Evolutionary conservation across 441 rosid genomes (phyloP), one percentile per base, ranked within the genome.

Genomic region (Pelargonium australe): DNA sequence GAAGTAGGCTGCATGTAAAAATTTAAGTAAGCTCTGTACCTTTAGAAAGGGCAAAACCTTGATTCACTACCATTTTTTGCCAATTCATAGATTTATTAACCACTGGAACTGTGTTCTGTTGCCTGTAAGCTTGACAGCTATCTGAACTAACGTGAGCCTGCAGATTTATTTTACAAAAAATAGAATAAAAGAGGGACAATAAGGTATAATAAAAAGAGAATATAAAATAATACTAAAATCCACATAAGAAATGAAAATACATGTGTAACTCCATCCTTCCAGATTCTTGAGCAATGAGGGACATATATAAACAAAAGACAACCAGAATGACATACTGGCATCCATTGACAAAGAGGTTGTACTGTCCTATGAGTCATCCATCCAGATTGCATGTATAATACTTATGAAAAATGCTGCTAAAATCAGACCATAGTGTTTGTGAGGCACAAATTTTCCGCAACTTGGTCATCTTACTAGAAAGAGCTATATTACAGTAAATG

Each of bases 81-180:
- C 84, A 81, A 67, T 82, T 79, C 10, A 79, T 68, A 23, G 76
- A 60, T 75, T 84, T 84, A 41, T 80, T 84, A 23, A 80, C 73
- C 64, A 81, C 25, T 1, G 81, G 81, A 31, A 76, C 71, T 25
- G 74, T 75, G 65, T 74, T 65, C 45, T 71, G 76, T 9, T 43
- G 19, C 65, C 75, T 82, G 68, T 65, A 68, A 28, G 84, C 76
- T 53, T 77, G 70, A n/a, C 41, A 72, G 70, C 63, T 9, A 14
- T 28, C 34, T 61, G 68, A 62, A 49, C 63, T 34, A 4, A 57
- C 20, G 5, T 53, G 64, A 23, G 68, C 78, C 90, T 85, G 81
- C 44, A 43, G 57, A 31, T 53, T 68, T n/a, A 64, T 61, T 28
- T 57, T 72, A 28, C 66, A 20, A 19, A 5, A n/a, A 19, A 19